phyloP scores from a whole-genome alignment of 208 protist genomes.

The Endotrypanum monterogeii region DNA sequence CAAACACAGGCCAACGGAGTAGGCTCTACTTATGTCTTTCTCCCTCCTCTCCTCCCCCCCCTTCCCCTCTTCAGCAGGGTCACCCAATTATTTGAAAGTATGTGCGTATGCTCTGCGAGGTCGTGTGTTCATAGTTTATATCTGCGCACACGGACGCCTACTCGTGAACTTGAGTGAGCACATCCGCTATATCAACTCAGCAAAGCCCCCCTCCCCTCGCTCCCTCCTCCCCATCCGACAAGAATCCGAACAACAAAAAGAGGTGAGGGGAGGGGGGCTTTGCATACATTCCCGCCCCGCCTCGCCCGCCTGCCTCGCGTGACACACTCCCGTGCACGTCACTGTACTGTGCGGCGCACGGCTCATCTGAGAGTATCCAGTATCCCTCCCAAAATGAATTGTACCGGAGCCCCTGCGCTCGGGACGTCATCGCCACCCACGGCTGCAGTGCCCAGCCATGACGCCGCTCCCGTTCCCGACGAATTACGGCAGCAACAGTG shows the following conservation, averaged over 20 bases:
- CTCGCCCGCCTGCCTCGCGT: too few relatives aligned
- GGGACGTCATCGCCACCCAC: background rate
- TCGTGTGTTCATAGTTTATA: background rate
- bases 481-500: conserved; percentile 5
- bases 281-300: too few relatives aligned
- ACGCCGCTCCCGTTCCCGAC: background rate
- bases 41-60: background rate
- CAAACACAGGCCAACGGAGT: background rate
- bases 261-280: too few relatives aligned
- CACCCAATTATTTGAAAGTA: background rate
- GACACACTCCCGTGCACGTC: too few relatives aligned
- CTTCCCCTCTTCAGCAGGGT: background rate
- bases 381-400: too few relatives aligned
- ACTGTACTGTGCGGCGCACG: too few relatives aligned
- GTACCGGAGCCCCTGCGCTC: too few relatives aligned
- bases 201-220: background rate
- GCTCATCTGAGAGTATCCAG: too few relatives aligned
- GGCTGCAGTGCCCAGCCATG: background rate
- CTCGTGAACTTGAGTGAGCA: too few relatives aligned
- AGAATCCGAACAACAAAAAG: background rate
- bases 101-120: background rate
- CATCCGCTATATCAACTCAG: too few relatives aligned
- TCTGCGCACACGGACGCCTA: background rate
- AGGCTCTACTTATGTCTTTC: background rate
- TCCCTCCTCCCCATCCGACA: background rate